Evolutionary conservation across 345 rosid species (phyloP).

Genomic region (Erodium maritimum): DNA sequence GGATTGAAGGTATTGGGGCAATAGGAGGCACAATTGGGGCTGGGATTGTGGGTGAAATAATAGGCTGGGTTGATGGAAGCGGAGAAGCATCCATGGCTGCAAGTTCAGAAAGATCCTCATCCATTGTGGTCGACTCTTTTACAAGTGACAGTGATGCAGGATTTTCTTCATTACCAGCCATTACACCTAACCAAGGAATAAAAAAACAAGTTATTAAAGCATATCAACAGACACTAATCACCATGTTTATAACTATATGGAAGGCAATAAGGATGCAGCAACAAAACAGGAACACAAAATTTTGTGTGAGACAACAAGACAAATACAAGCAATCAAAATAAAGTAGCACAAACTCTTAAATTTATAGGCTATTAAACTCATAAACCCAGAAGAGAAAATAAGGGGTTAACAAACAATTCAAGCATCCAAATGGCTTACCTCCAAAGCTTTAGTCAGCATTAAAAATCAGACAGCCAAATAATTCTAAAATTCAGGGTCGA

Average conservation of each 20-base stretch:
- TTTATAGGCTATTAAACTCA: too few relatives aligned
- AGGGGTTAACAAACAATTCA: too few relatives aligned
- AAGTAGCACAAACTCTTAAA: not conserved
- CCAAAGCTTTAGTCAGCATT: too few relatives aligned
- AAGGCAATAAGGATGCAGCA: not conserved
- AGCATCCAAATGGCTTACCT: too few relatives aligned
- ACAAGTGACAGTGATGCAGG: constrained; percentile 19
- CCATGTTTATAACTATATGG: not conserved
- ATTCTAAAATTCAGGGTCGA: too few relatives aligned
- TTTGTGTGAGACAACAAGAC: not conserved
- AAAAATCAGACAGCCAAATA: too few relatives aligned
- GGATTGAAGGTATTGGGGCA: constrained; percentile 45
- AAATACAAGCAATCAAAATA: not conserved
- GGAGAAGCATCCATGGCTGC: constrained; percentile 22
- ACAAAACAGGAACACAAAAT: not conserved
- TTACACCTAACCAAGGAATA: constrained; percentile 17
- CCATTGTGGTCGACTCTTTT: constrained; percentile 22
- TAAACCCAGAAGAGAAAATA: too few relatives aligned
- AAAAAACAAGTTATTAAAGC: not conserved
- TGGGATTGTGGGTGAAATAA: constrained; percentile 23
- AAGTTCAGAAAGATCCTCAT: constrained; percentile 20
- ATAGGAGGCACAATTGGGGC: constrained; percentile 33
- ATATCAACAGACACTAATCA: not conserved
- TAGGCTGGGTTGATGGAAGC: constrained; percentile 20
- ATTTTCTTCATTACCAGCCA: constrained; percentile 59